These are phyloP conservation scores for Podospora fimiseda DNA, from an alignment of 495 filamentous ascomycete species.

Conservation along the genomic window DNA sequence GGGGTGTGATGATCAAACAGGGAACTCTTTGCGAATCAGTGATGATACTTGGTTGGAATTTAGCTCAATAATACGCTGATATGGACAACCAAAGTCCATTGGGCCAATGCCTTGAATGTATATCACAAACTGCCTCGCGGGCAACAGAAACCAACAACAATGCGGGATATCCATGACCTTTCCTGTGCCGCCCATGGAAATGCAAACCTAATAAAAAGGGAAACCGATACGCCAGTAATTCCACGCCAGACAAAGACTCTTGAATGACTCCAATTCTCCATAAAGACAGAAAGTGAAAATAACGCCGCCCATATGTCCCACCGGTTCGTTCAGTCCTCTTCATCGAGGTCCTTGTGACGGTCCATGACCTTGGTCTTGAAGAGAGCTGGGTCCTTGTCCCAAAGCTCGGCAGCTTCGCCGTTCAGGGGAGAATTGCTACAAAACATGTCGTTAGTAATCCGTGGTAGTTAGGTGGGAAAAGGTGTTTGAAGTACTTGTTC, in stretches of 20 bases:
- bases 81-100: constrained; percentile 25
- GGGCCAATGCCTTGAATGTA: constrained; percentile 27
- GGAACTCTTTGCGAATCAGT: constrained; percentile 7
- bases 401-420: constrained; percentile 90
- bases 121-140: constrained; percentile 19
- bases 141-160: constrained; percentile 19
- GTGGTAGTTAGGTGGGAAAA: not conserved
- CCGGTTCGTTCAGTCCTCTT: constrained; percentile 54
- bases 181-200: constrained; percentile 27
- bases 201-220: constrained; percentile 22
- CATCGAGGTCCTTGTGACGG: constrained; percentile 47
- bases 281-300: constrained; percentile 10
- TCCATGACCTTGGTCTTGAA: constrained; percentile 68
- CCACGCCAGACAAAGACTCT: constrained; percentile 16
- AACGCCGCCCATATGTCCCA: not conserved
- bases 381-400: constrained; percentile 82
- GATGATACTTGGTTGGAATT: constrained; percentile 17
- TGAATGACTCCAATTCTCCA: constrained; percentile 39
- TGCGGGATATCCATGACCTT: constrained; percentile 28
- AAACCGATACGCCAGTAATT: constrained; percentile 19
- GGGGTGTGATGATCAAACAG: constrained; percentile 1
- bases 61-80: constrained; percentile 27
- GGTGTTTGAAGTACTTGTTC: constrained; percentile 67
- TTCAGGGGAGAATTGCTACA: constrained; percentile 86
- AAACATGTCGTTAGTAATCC: constrained; percentile 6